Evolutionary conservation across 257 asterid genomes (phyloP), one percentile per base, ranked within the genome.

Genomic region (Solanum sejunctum): DNA sequence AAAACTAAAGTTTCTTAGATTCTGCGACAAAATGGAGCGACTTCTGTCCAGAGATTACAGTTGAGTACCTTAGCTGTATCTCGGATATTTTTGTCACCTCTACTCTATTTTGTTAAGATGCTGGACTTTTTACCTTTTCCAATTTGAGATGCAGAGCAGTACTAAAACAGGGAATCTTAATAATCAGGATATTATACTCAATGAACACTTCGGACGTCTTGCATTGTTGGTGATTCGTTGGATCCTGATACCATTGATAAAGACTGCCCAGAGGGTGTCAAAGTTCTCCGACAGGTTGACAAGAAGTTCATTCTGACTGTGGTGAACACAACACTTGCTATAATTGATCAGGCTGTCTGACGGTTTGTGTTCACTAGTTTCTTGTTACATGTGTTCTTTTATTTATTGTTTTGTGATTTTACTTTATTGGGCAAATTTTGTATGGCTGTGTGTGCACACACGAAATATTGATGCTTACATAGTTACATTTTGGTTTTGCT

Each of bases 291-390:
- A 84, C 98, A 95, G 90, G 97, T 95, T 84, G 98, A 96, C 87
- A 93, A 93, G 93, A 96, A 96, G 91, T 96, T 91, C 90, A 96
- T 96, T 88, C 95, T 97, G 23, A 91, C 93, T 57, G 94, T 95
- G 87, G 97, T 11, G 8, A 56, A 56, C 56, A 12, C 56, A 51
- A 12, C 61, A 58, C 98, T 96, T 84, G 94, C 95, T 87, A 83
- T 93, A 12, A 91, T 96, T 73, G 47, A 94, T 84, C 99, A 18
- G 54, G 18, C 3, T 71, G 79, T 41, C 10, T 39, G 78, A 3
- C 13, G 21, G 73, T 67, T 36, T 71, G 54, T 41, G 55, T 71
- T 41, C 10, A 20, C 20, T 41, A 71, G 18, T 43, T 16, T 69
- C 51, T 69, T 17, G 36, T 36, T 39, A 11, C 77, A 69, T 3